phyloP scores from a whole-genome alignment of 768 basidiomycete genomes.

The Termitomyces sp. region DNA sequence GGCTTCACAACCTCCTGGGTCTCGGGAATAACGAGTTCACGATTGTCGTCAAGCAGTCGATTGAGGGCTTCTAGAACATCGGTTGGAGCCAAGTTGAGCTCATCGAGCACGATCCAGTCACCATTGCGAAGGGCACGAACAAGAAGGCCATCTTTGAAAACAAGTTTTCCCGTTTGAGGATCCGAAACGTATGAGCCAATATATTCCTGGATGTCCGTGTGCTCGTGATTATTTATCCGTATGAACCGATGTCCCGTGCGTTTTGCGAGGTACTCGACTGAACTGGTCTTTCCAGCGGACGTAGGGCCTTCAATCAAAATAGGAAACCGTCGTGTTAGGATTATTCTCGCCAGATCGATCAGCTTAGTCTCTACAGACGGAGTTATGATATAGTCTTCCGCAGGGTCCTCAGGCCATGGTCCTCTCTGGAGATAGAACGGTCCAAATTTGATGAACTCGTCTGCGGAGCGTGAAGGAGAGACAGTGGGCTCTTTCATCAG shows the following conservation, averaged over 20 bases:
- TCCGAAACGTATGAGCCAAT: slow-evolving; percentile 96
- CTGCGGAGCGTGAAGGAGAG: slow-evolving; percentile 36
- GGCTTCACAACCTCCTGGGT: slow-evolving; percentile 92
- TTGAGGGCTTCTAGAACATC: slow-evolving; percentile 98
- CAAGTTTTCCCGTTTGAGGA: slow-evolving; percentile 84
- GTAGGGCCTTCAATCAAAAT: slow-evolving; percentile 98
- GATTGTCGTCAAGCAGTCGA: slow-evolving; percentile 93
- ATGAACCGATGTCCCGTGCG: slow-evolving; percentile 93
- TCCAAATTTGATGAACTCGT: slow-evolving; percentile 76
- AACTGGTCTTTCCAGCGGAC: slow-evolving; percentile 95
- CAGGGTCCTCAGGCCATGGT: slow-evolving; percentile 50
- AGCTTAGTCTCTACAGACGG: slow-evolving; percentile 93
- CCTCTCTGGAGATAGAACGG: slow-evolving; percentile 90
- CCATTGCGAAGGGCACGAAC: slow-evolving; percentile 88
- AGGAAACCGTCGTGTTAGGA: slow-evolving; percentile 84
- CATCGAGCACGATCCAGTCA: slow-evolving; percentile 98
- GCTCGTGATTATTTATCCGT: slow-evolving; percentile 99
- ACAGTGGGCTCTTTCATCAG: slow-evolving; percentile 62
- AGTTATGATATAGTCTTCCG: slow-evolving; percentile 88
- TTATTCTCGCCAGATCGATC: slow-evolving; percentile 89
- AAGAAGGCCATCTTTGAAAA: slow-evolving; percentile 91
- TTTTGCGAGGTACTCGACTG: slow-evolving; percentile 91
- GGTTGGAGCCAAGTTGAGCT: slow-evolving; percentile 94
- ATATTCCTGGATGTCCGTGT: slow-evolving; percentile 99
- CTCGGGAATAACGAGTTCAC: slow-evolving; percentile 92